Evolutionary conservation across 805 yeast genomes (phyloP).

Genomic region (Henningerozyma blattae): DNA sequence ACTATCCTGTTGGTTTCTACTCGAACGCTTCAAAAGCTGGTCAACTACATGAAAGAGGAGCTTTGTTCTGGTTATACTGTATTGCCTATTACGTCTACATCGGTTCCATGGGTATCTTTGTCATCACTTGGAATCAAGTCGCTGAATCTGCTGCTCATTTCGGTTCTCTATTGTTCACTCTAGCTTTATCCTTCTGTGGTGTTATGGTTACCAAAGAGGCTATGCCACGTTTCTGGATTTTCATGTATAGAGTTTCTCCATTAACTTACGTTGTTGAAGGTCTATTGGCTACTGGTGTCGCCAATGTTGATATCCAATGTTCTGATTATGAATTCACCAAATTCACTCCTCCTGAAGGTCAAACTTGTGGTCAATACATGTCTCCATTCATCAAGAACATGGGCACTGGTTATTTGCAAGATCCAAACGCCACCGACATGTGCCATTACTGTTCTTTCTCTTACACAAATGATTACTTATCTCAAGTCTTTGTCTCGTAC

Average conservation of each 20-base stretch:
- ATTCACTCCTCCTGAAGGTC: conserved; percentile 43
- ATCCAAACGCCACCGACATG: conserved; percentile 32
- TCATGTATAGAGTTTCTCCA: conserved; percentile 68
- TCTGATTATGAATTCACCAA: conserved; percentile 33
- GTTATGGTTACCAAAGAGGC: conserved; percentile 47
- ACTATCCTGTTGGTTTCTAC: conserved; percentile 64
- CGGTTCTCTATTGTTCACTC: conserved; percentile 44
- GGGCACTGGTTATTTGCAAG: conserved; percentile 38
- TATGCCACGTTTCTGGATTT: conserved; percentile 69
- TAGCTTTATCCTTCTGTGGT: conserved; percentile 68
- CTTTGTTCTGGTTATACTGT: conserved; percentile 36
- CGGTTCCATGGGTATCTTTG: conserved; percentile 46
- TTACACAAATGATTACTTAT: conserved; percentile 48
- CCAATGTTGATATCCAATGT: conserved; percentile 38
- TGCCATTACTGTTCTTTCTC: conserved; percentile 51
- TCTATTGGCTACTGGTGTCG: conserved; percentile 43
- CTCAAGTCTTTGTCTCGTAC: conserved; percentile 28
- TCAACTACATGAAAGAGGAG: conserved; percentile 41
- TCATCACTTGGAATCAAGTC: conserved; percentile 45
- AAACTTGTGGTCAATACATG: conserved; percentile 49
- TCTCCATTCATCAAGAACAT: conserved; percentile 20
- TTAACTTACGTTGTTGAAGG: conserved; percentile 53
- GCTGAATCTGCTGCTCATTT: conserved; percentile 56
- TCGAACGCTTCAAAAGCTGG: conserved; percentile 46
- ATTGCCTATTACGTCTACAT: conserved; percentile 41